Evolutionary conservation across 805 yeast species (phyloP).

Genomic region (Monosporozyma aquatica): DNA sequence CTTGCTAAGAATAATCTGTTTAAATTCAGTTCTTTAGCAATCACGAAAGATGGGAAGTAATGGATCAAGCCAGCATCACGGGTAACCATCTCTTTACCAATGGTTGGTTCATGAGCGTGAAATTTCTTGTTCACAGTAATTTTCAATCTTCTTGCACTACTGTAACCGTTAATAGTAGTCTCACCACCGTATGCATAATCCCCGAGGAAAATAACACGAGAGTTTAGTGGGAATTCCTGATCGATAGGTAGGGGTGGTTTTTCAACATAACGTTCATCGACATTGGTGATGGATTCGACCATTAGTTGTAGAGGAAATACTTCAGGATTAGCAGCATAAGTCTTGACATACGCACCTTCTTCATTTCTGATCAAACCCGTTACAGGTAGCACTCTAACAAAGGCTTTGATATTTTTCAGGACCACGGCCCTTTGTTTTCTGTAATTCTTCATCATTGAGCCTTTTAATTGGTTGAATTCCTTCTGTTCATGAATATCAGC

Average conservation of each 20-base stretch:
- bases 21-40: conserved; percentile 47
- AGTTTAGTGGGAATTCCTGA: conserved; percentile 69
- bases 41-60: conserved; percentile 59
- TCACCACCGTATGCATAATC: conserved; percentile 82
- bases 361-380: conserved; percentile 63
- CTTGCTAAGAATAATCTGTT: conserved; percentile 62
- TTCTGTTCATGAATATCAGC: conserved; percentile 40
- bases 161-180: conserved; percentile 56
- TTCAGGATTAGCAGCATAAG: conserved; percentile 46
- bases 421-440: conserved; percentile 53
- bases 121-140: conserved; percentile 45
- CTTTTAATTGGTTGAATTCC: conserved; percentile 36
- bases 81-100: conserved; percentile 53
- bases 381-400: conserved; percentile 66
- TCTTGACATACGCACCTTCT: conserved; percentile 72
- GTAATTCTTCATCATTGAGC: conserved; percentile 36
- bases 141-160: conserved; percentile 37
- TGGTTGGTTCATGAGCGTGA: conserved; percentile 46
- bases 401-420: conserved; percentile 42
- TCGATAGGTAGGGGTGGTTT: conserved; percentile 68
- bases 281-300: conserved; percentile 63
- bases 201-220: conserved; percentile 72
- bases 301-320: conserved; percentile 70
- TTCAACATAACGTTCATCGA: conserved; percentile 66
- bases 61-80: conserved; percentile 46